phyloP scores from a whole-genome alignment of 129 eudicot species.

The Pulicaria dysenterica region DNA sequence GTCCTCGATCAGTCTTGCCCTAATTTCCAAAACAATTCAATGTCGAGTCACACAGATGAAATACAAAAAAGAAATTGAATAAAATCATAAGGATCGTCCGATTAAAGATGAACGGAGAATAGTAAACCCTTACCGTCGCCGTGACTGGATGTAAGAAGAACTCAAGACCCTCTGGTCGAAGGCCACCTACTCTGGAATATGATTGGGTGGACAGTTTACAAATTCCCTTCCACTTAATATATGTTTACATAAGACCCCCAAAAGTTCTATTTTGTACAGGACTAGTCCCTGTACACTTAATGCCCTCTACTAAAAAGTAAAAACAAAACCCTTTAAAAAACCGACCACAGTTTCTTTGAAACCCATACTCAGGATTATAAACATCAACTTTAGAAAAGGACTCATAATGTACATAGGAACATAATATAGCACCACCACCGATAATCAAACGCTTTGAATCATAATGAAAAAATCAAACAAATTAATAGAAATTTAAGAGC shows the following conservation, averaged over 20 bases:
- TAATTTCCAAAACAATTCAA: conserved; percentile 12
- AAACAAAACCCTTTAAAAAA: neutral
- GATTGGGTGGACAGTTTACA: conserved; percentile 22
- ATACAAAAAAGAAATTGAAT: neutral
- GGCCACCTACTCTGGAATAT: conserved; percentile 20
- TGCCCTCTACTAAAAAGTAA: neutral
- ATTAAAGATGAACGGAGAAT: conserved; percentile 17
- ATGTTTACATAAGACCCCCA: conserved; percentile 15
- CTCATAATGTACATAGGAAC: no score
- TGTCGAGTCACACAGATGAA: neutral
- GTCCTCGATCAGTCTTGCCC: conserved; percentile 1
- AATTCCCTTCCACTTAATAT: neutral
- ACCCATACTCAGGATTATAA: no score
- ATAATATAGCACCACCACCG: no score
- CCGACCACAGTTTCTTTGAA: no score
- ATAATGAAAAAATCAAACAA: no score
- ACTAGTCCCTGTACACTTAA: conserved; percentile 1
- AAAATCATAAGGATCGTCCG: neutral
- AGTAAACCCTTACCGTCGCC: conserved; percentile 31
- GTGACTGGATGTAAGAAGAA: conserved; percentile 10
- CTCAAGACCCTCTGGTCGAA: no score
- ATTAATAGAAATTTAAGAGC: no score
- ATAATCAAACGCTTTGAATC: no score
- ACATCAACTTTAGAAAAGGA: no score
- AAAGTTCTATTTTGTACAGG: neutral